Evolutionary conservation across 2,329 filamentous ascomycete species (phyloP).

Genomic region (Penicillium aurantiogriseum): DNA sequence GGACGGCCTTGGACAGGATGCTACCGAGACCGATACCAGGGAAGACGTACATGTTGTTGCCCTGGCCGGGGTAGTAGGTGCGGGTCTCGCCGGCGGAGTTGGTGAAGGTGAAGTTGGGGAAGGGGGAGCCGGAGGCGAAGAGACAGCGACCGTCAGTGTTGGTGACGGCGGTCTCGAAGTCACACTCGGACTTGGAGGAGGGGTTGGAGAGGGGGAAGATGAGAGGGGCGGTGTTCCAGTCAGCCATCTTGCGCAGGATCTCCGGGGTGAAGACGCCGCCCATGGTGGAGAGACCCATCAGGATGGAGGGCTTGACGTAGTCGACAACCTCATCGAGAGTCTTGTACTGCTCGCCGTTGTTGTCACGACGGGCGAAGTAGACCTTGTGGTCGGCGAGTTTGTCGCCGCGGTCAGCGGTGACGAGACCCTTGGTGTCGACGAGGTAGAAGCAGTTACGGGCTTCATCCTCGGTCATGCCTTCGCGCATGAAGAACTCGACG

Average conservation of each 20-base stretch:
- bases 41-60: constrained; percentile 87
- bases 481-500: constrained; percentile 92
- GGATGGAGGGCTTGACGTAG: constrained; percentile 89
- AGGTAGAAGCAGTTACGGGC: constrained; percentile 94
- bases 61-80: constrained; percentile 76
- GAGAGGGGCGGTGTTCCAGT: constrained; percentile 74
- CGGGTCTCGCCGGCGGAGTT: constrained; percentile 56
- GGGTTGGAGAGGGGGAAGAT: constrained; percentile 98
- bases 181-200: constrained; percentile 94
- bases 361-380: constrained; percentile 66
- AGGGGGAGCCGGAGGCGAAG: constrained; percentile 94
- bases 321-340: constrained; percentile 88
- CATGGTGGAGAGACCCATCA: constrained; percentile 92
- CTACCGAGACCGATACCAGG: constrained; percentile 91
- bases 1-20: constrained; percentile 83
- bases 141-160: constrained; percentile 89
- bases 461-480: constrained; percentile 82
- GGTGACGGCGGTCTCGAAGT: constrained; percentile 86
- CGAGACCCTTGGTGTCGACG: constrained; percentile 93
- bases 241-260: constrained; percentile 65
- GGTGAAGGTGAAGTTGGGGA: constrained; percentile 69
- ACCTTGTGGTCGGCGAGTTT: constrained; percentile 84
- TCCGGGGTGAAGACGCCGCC: constrained; percentile 91
- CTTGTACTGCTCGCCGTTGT: constrained; percentile 65
- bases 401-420: constrained; percentile 89